Evolutionary conservation across 208 protist genomes (phyloP).

Genomic region (Acanthamoeba healyi): DNA sequence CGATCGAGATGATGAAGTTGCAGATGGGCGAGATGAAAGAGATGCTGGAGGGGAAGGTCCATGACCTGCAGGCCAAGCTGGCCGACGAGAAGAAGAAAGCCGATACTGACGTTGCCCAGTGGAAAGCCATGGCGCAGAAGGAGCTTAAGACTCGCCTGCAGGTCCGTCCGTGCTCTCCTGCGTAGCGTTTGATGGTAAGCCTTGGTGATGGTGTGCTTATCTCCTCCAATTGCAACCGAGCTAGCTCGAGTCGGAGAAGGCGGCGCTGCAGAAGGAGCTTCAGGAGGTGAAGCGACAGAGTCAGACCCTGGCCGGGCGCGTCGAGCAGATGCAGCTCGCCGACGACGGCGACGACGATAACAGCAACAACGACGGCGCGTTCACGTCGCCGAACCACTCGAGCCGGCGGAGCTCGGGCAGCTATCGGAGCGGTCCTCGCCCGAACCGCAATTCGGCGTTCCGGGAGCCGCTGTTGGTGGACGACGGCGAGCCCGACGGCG

Average conservation of each 20-base stretch:
- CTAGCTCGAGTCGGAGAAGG: slow-evolving; percentile 41
- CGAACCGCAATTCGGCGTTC: not conserved
- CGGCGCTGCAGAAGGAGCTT: slow-evolving; percentile 32
- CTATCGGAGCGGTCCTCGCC: not conserved
- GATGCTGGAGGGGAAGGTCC: slow-evolving; percentile 28
- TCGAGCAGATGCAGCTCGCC: slow-evolving; percentile 31
- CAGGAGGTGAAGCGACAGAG: slow-evolving; percentile 31
- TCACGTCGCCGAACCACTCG: not conserved
- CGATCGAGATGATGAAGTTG: slow-evolving; percentile 52
- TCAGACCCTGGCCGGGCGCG: not conserved
- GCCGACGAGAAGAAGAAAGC: slow-evolving; percentile 24
- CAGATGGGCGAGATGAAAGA: slow-evolving; percentile 51
- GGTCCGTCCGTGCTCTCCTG: not conserved
- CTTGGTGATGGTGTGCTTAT: not conserved
- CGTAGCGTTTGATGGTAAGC: not conserved
- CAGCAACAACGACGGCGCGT: too few species aligned
- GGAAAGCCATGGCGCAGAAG: slow-evolving; percentile 62
- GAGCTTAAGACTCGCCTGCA: slow-evolving; percentile 45
- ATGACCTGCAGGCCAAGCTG: slow-evolving; percentile 23
- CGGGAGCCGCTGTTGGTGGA: slow-evolving; percentile 34
- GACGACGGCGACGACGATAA: too few species aligned
- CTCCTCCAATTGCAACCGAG: not conserved
- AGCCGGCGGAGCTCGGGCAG: not conserved
- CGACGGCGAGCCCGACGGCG: slow-evolving; percentile 7
- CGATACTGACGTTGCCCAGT: not conserved